phyloP scores from a whole-genome alignment of 2,329 filamentous ascomycete genomes.

The Escovopsis sp. region DNA sequence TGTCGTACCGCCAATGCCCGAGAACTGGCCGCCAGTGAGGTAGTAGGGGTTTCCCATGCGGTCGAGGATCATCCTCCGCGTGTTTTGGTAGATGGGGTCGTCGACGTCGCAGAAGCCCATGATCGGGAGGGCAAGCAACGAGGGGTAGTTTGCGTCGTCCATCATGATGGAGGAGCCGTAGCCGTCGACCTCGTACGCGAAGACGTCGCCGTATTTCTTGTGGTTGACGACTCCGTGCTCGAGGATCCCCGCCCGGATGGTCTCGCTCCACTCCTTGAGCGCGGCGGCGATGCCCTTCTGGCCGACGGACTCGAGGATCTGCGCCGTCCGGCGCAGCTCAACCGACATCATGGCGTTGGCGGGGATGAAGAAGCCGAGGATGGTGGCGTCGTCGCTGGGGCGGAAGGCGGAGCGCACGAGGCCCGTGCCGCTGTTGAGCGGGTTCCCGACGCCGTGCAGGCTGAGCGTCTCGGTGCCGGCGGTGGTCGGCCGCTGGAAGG shows the following conservation, averaged over 20 bases:
- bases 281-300: conserved; percentile 36
- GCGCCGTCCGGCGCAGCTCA: conserved; percentile 61
- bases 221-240: conserved; percentile 70
- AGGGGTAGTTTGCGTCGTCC: conserved; percentile 83
- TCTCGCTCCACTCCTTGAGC: conserved; percentile 42
- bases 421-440: conserved; percentile 68
- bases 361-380: conserved; percentile 86
- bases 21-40: conserved; percentile 59
- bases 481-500: conserved; percentile 68
- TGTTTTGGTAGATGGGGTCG: conserved; percentile 72
- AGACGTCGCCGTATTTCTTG: conserved; percentile 60
- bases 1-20: conserved; percentile 70
- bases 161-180: conserved; percentile 72
- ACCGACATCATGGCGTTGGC: conserved; percentile 93
- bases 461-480: conserved; percentile 81
- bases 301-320: conserved; percentile 47
- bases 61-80: conserved; percentile 59
- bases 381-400: conserved; percentile 88
- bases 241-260: conserved; percentile 63
- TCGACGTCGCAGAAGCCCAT: conserved; percentile 55
- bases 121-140: conserved; percentile 60
- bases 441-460: conserved; percentile 76
- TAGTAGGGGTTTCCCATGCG: conserved; percentile 79
- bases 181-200: conserved; percentile 78
- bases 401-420: conserved; percentile 84